Percentiles rank a stretch among this genome's conserved stretches.
These are phyloP conservation scores for Ustilago tritici DNA, from an alignment of 1,284 basidiomycete species.

Conservation along the genomic window DNA sequence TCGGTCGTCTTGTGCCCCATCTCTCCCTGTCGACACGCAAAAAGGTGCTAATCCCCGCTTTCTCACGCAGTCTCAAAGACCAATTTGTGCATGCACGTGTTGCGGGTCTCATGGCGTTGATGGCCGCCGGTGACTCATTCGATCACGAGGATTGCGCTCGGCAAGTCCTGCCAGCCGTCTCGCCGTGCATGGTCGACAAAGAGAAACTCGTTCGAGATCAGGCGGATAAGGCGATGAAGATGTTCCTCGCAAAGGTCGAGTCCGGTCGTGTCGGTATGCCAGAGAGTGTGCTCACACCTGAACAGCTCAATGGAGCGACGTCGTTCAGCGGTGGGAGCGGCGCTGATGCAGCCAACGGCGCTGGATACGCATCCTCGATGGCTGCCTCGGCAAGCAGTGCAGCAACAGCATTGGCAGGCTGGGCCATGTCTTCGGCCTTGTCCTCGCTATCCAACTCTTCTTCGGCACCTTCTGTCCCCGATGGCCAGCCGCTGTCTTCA, in stretches of 20 bases:
- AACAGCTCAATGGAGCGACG: slow-evolving; percentile 33
- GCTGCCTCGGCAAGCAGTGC: slow-evolving; percentile 62
- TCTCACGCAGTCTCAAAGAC: slow-evolving; percentile 89
- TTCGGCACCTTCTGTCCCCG: slow-evolving; percentile 24
- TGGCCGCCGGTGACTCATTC: slow-evolving; percentile 92
- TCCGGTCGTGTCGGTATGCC: slow-evolving; percentile 49
- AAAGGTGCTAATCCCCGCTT: slow-evolving; percentile 95
- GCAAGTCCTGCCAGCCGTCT: slow-evolving; percentile 58
- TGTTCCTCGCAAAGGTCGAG: slow-evolving; percentile 60
- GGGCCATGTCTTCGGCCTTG: slow-evolving; percentile 60
- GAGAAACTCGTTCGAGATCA: slow-evolving; percentile 65
- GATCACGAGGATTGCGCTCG: slow-evolving; percentile 70
- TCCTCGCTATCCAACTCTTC: slow-evolving; percentile 45
- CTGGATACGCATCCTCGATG: slow-evolving; percentile 39
- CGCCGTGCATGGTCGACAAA: slow-evolving; percentile 64
- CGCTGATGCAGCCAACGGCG: slow-evolving; percentile 19
- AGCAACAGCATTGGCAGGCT: slow-evolving; percentile 61
- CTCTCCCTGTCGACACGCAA: slow-evolving; percentile 88
- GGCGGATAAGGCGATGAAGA: slow-evolving; percentile 56
- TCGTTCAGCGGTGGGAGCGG: slow-evolving; percentile 19
- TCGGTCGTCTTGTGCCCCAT: slow-evolving; percentile 88
- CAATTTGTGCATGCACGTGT: slow-evolving; percentile 91
- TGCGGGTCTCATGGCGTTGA: slow-evolving; percentile 93
- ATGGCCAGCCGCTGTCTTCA: slow-evolving; percentile 31
- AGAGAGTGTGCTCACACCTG: slow-evolving; percentile 52